These are phyloP conservation scores for Davidsoniella neocaledoniae DNA, from an alignment of 2,329 filamentous ascomycete species.

Conservation along the genomic window DNA sequence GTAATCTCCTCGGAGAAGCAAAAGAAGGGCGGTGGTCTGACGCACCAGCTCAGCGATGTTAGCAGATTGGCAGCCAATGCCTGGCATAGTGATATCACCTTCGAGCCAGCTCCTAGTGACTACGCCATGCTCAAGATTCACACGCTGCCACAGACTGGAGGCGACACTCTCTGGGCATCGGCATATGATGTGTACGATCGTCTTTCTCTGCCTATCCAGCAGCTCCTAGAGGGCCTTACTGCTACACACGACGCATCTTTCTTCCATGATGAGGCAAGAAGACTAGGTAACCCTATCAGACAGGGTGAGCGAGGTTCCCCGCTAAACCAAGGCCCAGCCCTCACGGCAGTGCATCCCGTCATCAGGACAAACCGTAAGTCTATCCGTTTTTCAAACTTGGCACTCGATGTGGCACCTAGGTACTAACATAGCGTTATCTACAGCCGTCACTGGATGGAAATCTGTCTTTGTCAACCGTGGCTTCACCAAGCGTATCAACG, in stretches of 20 bases:
- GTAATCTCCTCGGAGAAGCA: constrained; percentile 40
- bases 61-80: constrained; percentile 25
- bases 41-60: constrained; percentile 32
- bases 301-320: constrained; percentile 33
- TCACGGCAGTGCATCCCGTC: constrained; percentile 35
- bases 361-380: constrained; percentile 36
- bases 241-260: constrained; percentile 31
- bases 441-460: constrained; percentile 38
- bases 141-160: constrained; percentile 37
- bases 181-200: constrained; percentile 45
- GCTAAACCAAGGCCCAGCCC: constrained; percentile 35
- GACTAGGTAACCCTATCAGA: constrained; percentile 29
- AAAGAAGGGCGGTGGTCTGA: constrained; percentile 35
- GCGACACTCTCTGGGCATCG: constrained; percentile 46
- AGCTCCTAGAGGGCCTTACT: constrained; percentile 34
- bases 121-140: constrained; percentile 43
- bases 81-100: constrained; percentile 40
- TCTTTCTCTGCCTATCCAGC: constrained; percentile 31
- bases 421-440: neutral
- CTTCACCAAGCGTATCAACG: constrained; percentile 38
- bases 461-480: constrained; percentile 33
- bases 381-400: neutral
- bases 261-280: constrained; percentile 32
- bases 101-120: constrained; percentile 41
- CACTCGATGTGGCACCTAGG: neutral